A percentile compares a stretch with the other conserved stretches of the same genome.
These are phyloP conservation scores for Pseudogymnoascus sp. DNA, from an alignment of 2,329 filamentous ascomycete species.

Conservation along the genomic window DNA sequence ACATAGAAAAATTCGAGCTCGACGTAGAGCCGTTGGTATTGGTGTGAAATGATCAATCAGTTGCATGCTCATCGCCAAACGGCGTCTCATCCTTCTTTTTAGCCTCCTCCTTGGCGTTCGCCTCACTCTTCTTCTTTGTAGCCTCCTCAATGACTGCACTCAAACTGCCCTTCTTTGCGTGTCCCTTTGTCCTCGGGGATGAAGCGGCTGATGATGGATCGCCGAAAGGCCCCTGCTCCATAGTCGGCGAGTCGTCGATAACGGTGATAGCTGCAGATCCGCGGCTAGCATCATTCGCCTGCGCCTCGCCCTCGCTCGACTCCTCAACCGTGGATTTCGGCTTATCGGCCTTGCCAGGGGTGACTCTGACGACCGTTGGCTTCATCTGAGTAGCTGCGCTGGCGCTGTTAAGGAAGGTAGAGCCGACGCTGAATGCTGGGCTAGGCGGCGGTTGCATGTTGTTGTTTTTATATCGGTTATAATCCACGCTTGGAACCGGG, in stretches of 20 bases:
- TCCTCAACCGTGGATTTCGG: constrained; percentile 34
- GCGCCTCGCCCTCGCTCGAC: constrained; percentile 18
- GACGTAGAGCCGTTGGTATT: neutral
- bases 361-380: constrained; percentile 53
- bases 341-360: constrained; percentile 32
- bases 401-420: constrained; percentile 60
- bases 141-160: constrained; percentile 51
- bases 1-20: constrained; percentile 1
- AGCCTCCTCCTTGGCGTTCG: constrained; percentile 20
- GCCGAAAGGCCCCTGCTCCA: constrained; percentile 53
- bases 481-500: constrained; percentile 66
- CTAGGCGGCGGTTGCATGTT: constrained; percentile 40
- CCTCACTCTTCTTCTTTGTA: constrained; percentile 27
- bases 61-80: constrained; percentile 52
- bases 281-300: constrained; percentile 21
- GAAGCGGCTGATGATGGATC: constrained; percentile 39
- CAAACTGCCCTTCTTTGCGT: constrained; percentile 40
- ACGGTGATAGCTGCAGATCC: constrained; percentile 42
- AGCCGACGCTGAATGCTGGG: constrained; percentile 57
- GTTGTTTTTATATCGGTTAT: constrained; percentile 44
- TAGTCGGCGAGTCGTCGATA: constrained; percentile 41
- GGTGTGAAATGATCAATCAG: constrained; percentile 31
- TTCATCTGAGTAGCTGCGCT: constrained; percentile 49
- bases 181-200: constrained; percentile 14
- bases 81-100: constrained; percentile 39